Conservation (phyloP, 164 flowering plant genomes). For the Protea cynaroides region DNA sequence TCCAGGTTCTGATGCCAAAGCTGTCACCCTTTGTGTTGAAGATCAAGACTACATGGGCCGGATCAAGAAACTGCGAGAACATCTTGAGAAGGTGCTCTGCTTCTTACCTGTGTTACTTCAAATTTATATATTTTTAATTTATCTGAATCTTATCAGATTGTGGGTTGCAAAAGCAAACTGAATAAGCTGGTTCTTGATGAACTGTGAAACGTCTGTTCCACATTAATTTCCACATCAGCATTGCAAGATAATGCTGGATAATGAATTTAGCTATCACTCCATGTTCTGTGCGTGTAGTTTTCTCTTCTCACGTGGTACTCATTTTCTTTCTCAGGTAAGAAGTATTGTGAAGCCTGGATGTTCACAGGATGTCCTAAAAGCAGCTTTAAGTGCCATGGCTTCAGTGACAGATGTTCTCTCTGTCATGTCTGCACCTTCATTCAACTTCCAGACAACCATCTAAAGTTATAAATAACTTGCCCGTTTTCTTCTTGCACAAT, state of each 20-base stretch:
- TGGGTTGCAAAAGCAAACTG: too few species aligned
- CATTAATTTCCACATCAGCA: background rate
- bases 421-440: slow-evolving; percentile 61
- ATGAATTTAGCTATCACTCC: too few species aligned
- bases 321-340: slow-evolving; percentile 44
- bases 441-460: slow-evolving; percentile 26
- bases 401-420: slow-evolving; percentile 93
- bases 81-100: slow-evolving; percentile 73
- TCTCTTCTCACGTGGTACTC: background rate
- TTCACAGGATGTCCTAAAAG: slow-evolving; percentile 88
- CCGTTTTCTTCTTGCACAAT: background rate
- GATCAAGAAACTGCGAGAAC: slow-evolving; percentile 79
- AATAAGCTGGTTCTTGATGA: too few species aligned
- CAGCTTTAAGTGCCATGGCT: slow-evolving; percentile 91
- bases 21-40: slow-evolving; percentile 79
- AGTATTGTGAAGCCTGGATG: slow-evolving; percentile 96
- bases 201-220: background rate
- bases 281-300: too few species aligned
- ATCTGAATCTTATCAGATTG: too few species aligned
- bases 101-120: background rate
- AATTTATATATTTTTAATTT: too few species aligned
- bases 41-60: slow-evolving; percentile 99
- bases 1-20: slow-evolving; percentile 84
- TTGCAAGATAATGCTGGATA: too few species aligned
- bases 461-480: slow-evolving; percentile 10